Percentiles rank a stretch among this genome's conserved stretches.
Conservation (phyloP, 2,329 filamentous ascomycete genomes). For the Thelonectria blattea region DNA sequence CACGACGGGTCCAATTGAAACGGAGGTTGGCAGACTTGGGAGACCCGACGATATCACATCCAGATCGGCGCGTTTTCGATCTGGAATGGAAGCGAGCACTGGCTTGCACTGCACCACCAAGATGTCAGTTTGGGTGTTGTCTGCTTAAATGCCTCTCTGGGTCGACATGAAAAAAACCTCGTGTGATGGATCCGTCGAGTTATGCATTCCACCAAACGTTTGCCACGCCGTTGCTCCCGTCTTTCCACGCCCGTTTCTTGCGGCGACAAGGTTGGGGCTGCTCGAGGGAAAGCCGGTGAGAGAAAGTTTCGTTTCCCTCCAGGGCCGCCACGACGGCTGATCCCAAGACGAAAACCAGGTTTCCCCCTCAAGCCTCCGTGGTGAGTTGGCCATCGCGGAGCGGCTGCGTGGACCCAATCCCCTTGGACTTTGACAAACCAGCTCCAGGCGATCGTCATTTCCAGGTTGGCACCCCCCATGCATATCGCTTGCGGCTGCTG, state of each 20-base stretch:
- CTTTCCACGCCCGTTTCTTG: background rate
- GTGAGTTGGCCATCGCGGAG: background rate
- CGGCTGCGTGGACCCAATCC: background rate
- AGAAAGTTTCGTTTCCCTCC: conserved; percentile 1
- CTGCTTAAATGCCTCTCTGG: background rate
- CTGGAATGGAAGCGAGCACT: background rate
- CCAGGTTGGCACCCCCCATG: background rate
- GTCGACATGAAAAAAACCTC: background rate
- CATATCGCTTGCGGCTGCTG: background rate
- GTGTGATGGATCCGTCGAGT: background rate
- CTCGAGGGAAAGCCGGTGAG: background rate
- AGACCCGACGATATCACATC: conserved; percentile 7
- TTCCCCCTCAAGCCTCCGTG: background rate
- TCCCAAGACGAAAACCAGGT: background rate
- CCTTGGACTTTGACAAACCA: background rate
- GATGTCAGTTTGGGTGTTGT: background rate
- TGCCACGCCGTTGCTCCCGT: conserved; percentile 4
- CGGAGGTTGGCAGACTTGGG: background rate
- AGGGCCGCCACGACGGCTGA: background rate
- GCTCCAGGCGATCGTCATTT: background rate
- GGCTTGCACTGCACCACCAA: background rate
- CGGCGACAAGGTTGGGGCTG: background rate
- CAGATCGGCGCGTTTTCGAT: conserved; percentile 14
- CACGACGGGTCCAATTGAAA: background rate
- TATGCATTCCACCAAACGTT: too few relatives aligned